phyloP scores from a whole-genome alignment of 208 protist genomes.

The Leishmania aethiopica region DNA sequence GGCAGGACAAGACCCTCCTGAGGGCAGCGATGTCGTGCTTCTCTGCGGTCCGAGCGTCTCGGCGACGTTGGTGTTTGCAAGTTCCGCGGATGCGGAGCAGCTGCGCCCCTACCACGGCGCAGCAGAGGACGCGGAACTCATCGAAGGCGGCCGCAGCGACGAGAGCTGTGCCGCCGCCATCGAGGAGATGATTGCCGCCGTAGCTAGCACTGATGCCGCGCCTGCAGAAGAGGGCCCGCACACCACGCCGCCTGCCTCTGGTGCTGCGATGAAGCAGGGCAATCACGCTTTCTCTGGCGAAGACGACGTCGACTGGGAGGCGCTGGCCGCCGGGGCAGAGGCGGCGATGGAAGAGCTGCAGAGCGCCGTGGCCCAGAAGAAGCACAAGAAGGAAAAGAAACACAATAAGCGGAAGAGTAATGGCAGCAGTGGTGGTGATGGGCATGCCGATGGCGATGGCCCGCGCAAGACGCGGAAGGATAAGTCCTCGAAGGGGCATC shows the following conservation, averaged over 20 bases:
- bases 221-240: neutral
- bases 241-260: neutral
- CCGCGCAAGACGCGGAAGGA: constrained; percentile 6
- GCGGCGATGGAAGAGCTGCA: neutral
- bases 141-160: constrained; percentile 38
- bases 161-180: constrained; percentile 60
- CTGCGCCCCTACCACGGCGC: constrained; percentile 37
- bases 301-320: neutral
- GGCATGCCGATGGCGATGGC: neutral
- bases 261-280: neutral
- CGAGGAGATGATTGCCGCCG: constrained; percentile 42
- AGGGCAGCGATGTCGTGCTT: constrained; percentile 58
- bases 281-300: neutral
- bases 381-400: constrained; percentile 33
- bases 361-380: neutral
- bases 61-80: constrained; percentile 60
- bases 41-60: constrained; percentile 62
- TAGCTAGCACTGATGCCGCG: neutral
- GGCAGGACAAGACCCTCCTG: constrained; percentile 34
- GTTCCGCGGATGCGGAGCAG: constrained; percentile 38
- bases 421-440: neutral
- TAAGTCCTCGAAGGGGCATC: constrained; percentile 18
- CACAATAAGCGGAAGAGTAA: constrained; percentile 18
- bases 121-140: constrained; percentile 36
- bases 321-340: constrained; percentile 8